Conservation (phyloP, 2,329 filamentous ascomycete species). For the Talaromyces pinophilus region DNA sequence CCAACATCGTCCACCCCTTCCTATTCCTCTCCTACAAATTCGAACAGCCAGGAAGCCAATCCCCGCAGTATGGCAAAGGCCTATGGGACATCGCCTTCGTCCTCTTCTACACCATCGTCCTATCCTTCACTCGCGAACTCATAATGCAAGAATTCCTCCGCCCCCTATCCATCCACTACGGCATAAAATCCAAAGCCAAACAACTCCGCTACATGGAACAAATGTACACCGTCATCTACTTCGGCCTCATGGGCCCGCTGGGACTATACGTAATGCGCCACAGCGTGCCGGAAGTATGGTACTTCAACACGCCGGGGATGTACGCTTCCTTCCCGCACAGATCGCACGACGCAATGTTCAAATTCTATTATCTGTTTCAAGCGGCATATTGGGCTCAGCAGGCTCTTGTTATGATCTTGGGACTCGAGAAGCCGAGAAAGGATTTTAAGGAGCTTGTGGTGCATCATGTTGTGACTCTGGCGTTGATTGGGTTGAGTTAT, state of each 20-base stretch:
- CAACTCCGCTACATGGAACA: conserved; percentile 21
- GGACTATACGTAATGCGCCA: conserved; percentile 19
- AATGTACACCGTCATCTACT: conserved; percentile 22
- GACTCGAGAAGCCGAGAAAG: conserved; percentile 22
- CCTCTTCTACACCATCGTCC: conserved; percentile 18
- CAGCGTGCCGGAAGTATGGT: conserved; percentile 18
- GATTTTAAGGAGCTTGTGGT: conserved; percentile 17
- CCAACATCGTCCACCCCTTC: not conserved
- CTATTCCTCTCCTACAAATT: conserved; percentile 10
- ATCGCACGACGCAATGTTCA: conserved; percentile 10
- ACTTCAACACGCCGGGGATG: conserved; percentile 20
- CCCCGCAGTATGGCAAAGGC: conserved; percentile 17
- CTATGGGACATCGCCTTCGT: conserved; percentile 21
- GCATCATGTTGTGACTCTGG: conserved; percentile 22
- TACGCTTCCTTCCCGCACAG: conserved; percentile 20
- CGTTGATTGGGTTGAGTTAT: conserved; percentile 22
- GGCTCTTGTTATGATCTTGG: conserved; percentile 22
- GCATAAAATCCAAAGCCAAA: conserved; percentile 14
- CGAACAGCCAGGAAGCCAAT: not conserved
- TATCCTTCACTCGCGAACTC: conserved; percentile 21
- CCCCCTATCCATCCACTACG: conserved; percentile 12
- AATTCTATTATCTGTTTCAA: conserved; percentile 21
- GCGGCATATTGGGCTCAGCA: conserved; percentile 23
- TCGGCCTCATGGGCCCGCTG: conserved; percentile 16
- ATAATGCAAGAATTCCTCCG: conserved; percentile 21